Percentiles rank a stretch among this genome's conserved stretches.
phyloP scores from a whole-genome alignment of 2,329 filamentous ascomycete genomes.

The Phaeosphaeria sp. region DNA sequence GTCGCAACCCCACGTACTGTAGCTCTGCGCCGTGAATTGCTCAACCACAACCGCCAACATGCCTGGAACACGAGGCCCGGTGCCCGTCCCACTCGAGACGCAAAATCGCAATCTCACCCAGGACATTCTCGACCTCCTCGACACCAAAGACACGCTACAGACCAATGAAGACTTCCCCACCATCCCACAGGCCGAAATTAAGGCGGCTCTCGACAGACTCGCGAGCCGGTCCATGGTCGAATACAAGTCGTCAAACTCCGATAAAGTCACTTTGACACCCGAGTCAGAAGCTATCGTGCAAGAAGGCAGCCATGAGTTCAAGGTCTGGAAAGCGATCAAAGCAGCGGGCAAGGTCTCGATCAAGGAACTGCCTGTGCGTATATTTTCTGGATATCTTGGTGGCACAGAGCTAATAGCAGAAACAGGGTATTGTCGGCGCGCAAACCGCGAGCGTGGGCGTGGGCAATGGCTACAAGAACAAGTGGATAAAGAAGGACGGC shows the following conservation, averaged over 20 bases:
- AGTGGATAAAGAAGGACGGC: conserved; percentile 69
- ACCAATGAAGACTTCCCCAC: conserved; percentile 59
- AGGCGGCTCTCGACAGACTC: conserved; percentile 87
- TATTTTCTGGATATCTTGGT: background rate
- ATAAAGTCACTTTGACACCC: conserved; percentile 76
- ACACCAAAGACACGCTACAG: conserved; percentile 56
- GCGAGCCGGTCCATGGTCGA: conserved; percentile 83
- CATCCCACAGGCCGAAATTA: conserved; percentile 63
- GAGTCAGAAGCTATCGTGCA: conserved; percentile 78
- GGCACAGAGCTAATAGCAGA: conserved; percentile 43
- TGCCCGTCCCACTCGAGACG: conserved; percentile 51
- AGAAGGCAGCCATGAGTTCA: conserved; percentile 59
- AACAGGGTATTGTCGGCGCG: conserved; percentile 68
- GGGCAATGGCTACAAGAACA: conserved; percentile 86
- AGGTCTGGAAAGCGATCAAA: conserved; percentile 58
- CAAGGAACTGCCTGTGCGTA: conserved; percentile 55
- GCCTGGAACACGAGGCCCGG: conserved; percentile 56
- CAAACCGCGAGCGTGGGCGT: conserved; percentile 85
- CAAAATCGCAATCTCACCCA: conserved; percentile 66
- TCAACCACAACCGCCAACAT: conserved; percentile 37
- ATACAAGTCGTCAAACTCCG: conserved; percentile 82
- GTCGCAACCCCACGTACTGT: conserved; percentile 28
- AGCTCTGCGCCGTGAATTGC: conserved; percentile 15
- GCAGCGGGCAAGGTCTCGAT: conserved; percentile 53
- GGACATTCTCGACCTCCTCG: conserved; percentile 77